Evolutionary conservation across 805 yeast species (phyloP).

Genomic region (Lachancea cidri): DNA sequence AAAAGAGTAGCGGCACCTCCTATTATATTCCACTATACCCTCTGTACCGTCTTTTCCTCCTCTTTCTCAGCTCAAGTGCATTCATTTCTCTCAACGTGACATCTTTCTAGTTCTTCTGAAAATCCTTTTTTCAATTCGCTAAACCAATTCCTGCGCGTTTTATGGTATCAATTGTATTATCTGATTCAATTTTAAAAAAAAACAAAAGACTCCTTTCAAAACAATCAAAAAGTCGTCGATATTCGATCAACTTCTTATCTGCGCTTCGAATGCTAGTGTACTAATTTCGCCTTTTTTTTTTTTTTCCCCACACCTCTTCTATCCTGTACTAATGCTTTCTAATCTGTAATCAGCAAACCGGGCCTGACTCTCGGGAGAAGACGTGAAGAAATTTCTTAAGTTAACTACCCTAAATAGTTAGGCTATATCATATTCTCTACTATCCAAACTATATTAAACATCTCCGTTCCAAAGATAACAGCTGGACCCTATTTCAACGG

Average conservation of each 20-base stretch:
- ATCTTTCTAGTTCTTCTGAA: conserved; percentile 7
- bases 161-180: conserved; percentile 9
- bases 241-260: background rate
- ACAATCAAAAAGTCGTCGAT: background rate
- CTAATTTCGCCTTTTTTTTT: background rate
- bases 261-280: background rate
- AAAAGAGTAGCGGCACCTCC: too few relatives aligned
- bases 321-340: background rate
- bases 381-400: background rate
- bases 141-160: background rate
- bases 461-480: too few relatives aligned
- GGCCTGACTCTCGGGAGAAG: background rate
- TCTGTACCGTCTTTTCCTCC: background rate
- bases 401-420: background rate
- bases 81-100: background rate
- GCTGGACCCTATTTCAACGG: too few relatives aligned
- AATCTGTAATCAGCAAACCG: background rate
- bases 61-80: background rate
- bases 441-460: too few relatives aligned
- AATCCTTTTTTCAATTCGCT: background rate
- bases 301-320: background rate
- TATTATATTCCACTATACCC: background rate
- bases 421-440: background rate
- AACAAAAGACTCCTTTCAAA: background rate
- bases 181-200: background rate